Evolutionary conservation across 2,329 filamentous ascomycete genomes (phyloP), one percentile per base, ranked within the genome.

Genomic region (Juglanconis juglandina): DNA sequence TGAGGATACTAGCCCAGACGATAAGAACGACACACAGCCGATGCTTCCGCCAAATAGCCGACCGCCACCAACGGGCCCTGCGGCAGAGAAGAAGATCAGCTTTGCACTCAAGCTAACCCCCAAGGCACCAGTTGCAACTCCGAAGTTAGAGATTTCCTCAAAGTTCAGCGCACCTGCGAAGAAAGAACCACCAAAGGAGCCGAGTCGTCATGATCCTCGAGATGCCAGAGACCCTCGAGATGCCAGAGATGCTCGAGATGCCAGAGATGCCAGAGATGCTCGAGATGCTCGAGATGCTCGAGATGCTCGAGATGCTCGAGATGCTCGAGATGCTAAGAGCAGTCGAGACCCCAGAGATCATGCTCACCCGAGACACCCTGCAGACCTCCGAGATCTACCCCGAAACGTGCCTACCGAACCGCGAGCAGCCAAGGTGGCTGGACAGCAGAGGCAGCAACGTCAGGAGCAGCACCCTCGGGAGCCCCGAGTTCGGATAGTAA

Each of bases 61-160:
- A 60, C 77, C 83, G 44, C 75, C 81, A 2, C 79, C 82, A 24
- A 77, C 80, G 2, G 81, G 83, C 5, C 79, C 83, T n/a, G 79
- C 81, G 39, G 55, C 61, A 17, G 75, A 77, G 57, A 86, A 86
- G 49, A 95, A 94, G 75, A 96, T 97, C 69, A 96, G 92, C 72
- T 98, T 98, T 72, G 92, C 92, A 1, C 92, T 98, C 74, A 97
- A 97, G 72, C 84, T 87, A 9, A 84, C 89, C 47, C 82, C 80
- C 10, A 88, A 88, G 66, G 76, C 81, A 7, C 74, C 80, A 2
- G 76, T 83, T 13, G 76, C 85, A 8, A 78, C 79, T 11, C 85
- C 85, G 3, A 87, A 88, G 64, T 84, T 82, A 2, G 86, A 88
- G 65, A 88, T 88, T 56, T 87, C 86, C 0, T 83, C 86, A 65